Conservation (phyloP, 2,329 filamentous ascomycete genomes). For the Tolypocladium sp. region DNA sequence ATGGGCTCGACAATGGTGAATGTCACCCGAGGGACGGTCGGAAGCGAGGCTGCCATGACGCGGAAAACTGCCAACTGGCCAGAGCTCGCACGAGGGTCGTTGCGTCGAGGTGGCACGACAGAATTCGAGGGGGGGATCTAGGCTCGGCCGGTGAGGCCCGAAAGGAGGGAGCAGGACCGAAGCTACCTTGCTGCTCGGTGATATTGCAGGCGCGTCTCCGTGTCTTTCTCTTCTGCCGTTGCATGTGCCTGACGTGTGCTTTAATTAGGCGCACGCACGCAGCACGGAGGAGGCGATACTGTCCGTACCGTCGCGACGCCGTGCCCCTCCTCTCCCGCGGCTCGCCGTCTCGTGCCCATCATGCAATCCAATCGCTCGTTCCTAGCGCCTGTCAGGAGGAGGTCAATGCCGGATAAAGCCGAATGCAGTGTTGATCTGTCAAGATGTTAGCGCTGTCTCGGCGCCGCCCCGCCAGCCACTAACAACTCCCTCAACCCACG, state of each 20-base stretch:
- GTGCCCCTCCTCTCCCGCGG: not conserved
- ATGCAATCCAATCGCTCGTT: not conserved
- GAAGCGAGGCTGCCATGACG: conserved; percentile 52
- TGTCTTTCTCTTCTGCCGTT: conserved; percentile 2
- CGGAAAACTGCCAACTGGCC: not conserved
- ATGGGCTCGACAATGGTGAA: conserved; percentile 63
- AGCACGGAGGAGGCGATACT: not conserved
- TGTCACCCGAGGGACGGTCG: conserved; percentile 52
- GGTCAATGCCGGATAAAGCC: not conserved
- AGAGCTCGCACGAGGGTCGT: too few species aligned
- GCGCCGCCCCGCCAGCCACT: not conserved
- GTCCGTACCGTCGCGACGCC: not conserved
- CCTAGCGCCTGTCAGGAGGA: not conserved
- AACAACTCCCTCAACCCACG: conserved; percentile 2
- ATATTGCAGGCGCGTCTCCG: not conserved
- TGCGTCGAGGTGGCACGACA: conserved; percentile 1
- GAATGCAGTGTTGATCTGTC: not conserved
- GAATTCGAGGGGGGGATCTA: not conserved
- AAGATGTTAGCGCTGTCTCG: not conserved
- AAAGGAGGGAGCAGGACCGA: not conserved
- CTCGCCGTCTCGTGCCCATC: not conserved
- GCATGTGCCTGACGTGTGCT: conserved; percentile 4
- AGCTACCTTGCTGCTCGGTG: not conserved
- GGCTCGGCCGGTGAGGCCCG: not conserved
- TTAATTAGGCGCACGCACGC: not conserved